Evolutionary conservation across 805 yeast species (phyloP), one percentile per base, ranked within the genome.

Genomic region (Torulaspora franciscae): DNA sequence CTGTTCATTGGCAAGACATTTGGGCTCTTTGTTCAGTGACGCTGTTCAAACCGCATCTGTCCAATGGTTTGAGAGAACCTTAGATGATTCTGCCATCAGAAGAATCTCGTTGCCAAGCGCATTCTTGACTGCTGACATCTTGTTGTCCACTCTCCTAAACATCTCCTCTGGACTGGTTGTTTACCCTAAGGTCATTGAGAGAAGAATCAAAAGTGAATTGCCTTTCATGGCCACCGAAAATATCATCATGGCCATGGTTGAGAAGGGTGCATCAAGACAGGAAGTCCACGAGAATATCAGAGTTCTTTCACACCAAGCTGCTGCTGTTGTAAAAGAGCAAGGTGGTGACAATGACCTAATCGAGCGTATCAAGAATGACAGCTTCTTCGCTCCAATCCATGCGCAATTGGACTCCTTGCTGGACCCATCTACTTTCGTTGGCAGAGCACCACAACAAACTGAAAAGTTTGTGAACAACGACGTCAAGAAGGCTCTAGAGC

Each of bases 141-240:
- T 93, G 55, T 74, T 91, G 56, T 79, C 95, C 23, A 93, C 99
- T 40, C 71, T 93, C 69, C 75, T 83, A 59, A 93, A 93, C 74
- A 90, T 93, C 63, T 83, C 95, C 28, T 83, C 95, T 32, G 99
- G 99, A 15, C 76, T 93, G 53, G 99, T 93, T 43, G 99, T 93
- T 37, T 93, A 93, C 73, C 99, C 99, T 57, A 91, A 93, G 79
- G 99, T 93, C 59, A 93, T 93, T 62, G 96, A 85, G 74, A 83
- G 97, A 74, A 85, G 98, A 72, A 93, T 93, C 70, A 80, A 64
- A 66, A 77, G 96, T 42, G 99, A 93, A 71, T 76, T 93, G 63
- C 99, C 99, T 57, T 93, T 93, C 77, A 93, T 93, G 99, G 99
- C 99, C 56, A 93, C 99, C 47, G 99, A 93, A 73, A 93, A 93